These are phyloP conservation scores for Climacium dendroides DNA, from an alignment of 225 moss, liverwort and hornwort genomes.

Conservation along the genomic window DNA sequence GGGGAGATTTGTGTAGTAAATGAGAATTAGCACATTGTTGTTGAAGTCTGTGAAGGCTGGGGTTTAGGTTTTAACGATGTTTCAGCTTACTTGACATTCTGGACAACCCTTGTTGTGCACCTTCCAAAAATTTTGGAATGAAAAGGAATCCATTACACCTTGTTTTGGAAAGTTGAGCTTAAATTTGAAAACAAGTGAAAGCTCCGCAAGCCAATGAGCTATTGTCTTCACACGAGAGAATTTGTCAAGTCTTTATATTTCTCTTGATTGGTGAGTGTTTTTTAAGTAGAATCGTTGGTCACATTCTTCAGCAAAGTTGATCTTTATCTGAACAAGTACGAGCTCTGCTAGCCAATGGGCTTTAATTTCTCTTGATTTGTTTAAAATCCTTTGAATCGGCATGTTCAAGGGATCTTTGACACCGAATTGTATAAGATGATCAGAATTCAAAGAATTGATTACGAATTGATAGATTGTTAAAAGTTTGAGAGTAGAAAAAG, in stretches of 20 bases:
- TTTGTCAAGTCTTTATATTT: background rate
- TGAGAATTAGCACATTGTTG: background rate
- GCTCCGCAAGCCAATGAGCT: background rate
- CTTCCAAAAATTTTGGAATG: background rate
- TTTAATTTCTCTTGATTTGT: background rate
- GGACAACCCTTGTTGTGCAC: background rate
- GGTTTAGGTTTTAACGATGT: background rate
- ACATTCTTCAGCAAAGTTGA: background rate
- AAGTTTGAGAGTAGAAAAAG: background rate
- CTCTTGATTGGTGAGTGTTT: background rate
- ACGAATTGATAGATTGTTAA: background rate
- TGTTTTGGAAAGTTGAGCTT: background rate
- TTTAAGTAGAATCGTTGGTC: background rate
- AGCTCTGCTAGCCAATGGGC: background rate
- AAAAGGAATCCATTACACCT: background rate
- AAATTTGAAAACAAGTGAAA: background rate
- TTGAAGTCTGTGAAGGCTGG: background rate
- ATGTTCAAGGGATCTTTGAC: background rate
- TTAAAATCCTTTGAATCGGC: background rate
- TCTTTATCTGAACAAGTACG: background rate
- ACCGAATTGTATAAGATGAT: background rate
- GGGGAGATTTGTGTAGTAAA: background rate
- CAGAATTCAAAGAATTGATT: background rate
- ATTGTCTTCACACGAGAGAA: background rate
- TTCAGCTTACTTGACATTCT: background rate